Evolutionary conservation across 345 rosid species (phyloP), one percentile per base, ranked within the genome.

Genomic region (Bruguiera parviflora): DNA sequence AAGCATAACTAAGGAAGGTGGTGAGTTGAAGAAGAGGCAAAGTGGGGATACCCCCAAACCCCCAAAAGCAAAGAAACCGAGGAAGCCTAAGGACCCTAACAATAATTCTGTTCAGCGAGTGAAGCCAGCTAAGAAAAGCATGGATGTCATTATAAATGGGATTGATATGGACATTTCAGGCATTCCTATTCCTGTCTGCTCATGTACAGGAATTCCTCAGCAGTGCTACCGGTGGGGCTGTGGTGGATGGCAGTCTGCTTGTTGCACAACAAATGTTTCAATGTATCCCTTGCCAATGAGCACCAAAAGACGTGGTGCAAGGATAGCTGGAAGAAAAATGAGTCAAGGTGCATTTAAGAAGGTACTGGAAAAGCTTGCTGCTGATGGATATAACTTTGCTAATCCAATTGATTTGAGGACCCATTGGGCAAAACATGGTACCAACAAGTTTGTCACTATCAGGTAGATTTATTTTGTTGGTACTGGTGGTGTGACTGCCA

Each of bases 221-320:
- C 99, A 92, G 62, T 95, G 99, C 64, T 95, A 95, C 71, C 88
- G 97, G 39, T 95, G 99, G 99, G 99, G 99, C 31, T 89, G 97
- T 57, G 99, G 99, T 29, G 99, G 99, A 67, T 95, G 99, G 98
- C 98, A 93, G 77, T 93, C 97, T 0, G 97, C 98, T 20, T 93
- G 98, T 65, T 93, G 98, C 65, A 93, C 98, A 2, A 91, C 96
- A 0, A 88, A 85, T 77, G 85, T 93, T 3, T 93, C 99, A 16
- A 85, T 90, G 85, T 91, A 95, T 71, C 99, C 99, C 10, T 74
- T 95, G 70, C 99, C 98, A 0, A 92, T 90, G 96, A 90, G 96
- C 85, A 92, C 96, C 47, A 95, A 95, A 67, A 79, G 96, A 27
- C 95, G 97, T 13, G 98, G 98, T 43, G 96, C 98, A 1, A 88